Evolutionary conservation across 495 filamentous ascomycete genomes (phyloP).

Genomic region (Podospora fimiseda): DNA sequence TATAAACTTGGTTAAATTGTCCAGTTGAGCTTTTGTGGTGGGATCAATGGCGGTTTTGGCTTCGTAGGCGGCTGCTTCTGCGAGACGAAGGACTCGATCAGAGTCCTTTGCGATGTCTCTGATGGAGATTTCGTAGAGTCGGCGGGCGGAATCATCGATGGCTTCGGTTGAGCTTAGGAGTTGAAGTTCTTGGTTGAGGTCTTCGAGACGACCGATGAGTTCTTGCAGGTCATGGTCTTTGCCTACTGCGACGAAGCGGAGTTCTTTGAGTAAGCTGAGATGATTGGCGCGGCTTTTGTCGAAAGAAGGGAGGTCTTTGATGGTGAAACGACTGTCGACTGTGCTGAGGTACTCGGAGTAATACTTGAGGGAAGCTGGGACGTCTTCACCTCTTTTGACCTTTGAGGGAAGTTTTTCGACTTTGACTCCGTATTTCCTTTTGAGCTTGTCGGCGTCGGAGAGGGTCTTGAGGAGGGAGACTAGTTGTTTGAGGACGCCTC

Average conservation of each 20-base stretch:
- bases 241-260: background rate
- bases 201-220: background rate
- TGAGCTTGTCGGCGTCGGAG: slow-evolving; percentile 5
- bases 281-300: background rate
- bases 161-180: background rate
- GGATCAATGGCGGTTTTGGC: slow-evolving; percentile 1
- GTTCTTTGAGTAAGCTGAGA: background rate
- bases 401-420: background rate
- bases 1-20: slow-evolving; percentile 4
- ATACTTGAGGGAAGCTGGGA: background rate
- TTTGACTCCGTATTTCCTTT: background rate
- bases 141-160: background rate
- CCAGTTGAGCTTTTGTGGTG: background rate
- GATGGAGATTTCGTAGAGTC: background rate
- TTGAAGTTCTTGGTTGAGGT: slow-evolving; percentile 6
- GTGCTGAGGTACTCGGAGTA: slow-evolving; percentile 1
- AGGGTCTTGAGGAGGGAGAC: slow-evolving; percentile 3
- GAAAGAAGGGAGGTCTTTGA: slow-evolving; percentile 1
- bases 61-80: slow-evolving; percentile 5
- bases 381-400: background rate
- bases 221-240: background rate
- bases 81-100: slow-evolving; percentile 2
- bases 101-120: background rate
- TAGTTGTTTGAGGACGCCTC: slow-evolving; percentile 5
- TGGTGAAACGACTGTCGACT: background rate